These are phyloP conservation scores for Fusarium burgessii DNA, from an alignment of 2,329 filamentous ascomycete genomes.

Conservation along the genomic window DNA sequence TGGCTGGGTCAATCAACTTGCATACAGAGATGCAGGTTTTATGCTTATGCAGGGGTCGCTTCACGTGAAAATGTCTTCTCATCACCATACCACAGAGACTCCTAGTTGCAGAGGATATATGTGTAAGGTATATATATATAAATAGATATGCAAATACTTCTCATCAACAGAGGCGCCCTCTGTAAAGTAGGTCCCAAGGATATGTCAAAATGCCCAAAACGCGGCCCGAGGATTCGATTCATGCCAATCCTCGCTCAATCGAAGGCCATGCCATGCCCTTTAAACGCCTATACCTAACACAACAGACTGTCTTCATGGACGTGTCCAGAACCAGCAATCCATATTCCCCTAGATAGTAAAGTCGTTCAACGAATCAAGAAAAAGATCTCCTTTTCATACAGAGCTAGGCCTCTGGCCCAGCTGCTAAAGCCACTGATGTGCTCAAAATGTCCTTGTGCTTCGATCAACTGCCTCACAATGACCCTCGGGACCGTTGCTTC, in stretches of 20 bases:
- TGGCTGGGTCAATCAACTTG: constrained; percentile 31
- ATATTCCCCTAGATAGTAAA: constrained; percentile 46
- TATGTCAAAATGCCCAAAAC: constrained; percentile 26
- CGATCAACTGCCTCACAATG: constrained; percentile 51
- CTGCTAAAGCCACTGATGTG: constrained; percentile 11
- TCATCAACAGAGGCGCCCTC: constrained; percentile 18
- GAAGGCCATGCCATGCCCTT: constrained; percentile 31
- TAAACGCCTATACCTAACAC: constrained; percentile 46
- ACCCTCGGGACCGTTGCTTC: constrained; percentile 71
- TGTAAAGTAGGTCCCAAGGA: constrained; percentile 2
- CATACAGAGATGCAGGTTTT: neutral
- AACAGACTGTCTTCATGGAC: constrained; percentile 41
- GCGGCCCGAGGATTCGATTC: constrained; percentile 41
- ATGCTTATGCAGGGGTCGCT: constrained; percentile 20
- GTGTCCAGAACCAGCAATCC: constrained; percentile 43
- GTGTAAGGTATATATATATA: neutral
- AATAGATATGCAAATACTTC: constrained; percentile 22
- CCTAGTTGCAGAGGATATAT: constrained; percentile 3
- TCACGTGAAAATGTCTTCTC: constrained; percentile 37
- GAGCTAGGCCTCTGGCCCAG: constrained; percentile 20
- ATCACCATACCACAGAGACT: neutral
- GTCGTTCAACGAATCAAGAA: constrained; percentile 45
- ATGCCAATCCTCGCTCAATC: constrained; percentile 40
- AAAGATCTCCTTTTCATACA: constrained; percentile 25
- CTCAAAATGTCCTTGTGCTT: neutral